A percentile compares a stretch with the other conserved stretches of the same genome.
Conservation (phyloP, 225 moss, liverwort and hornwort genomes). For the Pseudoscleropodium purum region DNA sequence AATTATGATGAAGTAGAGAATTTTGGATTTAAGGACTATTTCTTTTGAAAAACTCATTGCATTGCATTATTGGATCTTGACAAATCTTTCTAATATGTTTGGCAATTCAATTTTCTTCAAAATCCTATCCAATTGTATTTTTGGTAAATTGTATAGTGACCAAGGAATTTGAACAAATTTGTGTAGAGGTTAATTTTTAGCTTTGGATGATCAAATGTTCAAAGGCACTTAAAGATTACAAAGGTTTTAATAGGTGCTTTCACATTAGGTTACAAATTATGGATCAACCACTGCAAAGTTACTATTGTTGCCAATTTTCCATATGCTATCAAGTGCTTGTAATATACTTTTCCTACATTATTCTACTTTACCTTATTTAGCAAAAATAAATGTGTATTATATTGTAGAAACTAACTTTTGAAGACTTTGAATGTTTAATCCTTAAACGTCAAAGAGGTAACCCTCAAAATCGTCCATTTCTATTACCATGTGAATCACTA, state of each 20-base stretch:
- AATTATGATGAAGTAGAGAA: not conserved
- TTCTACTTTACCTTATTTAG: not conserved
- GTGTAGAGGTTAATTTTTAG: not conserved
- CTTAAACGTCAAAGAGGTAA: no score
- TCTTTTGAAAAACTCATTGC: not conserved
- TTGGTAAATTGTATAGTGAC: no score
- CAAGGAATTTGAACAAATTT: no score
- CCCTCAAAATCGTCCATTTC: no score
- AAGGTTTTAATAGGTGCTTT: not conserved
- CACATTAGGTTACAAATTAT: not conserved
- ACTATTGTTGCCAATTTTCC: not conserved
- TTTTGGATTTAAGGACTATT: not conserved
- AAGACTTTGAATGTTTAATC: no score
- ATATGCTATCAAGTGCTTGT: not conserved
- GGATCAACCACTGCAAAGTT: not conserved
- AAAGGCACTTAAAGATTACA: accelerated
- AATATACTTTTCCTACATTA: not conserved
- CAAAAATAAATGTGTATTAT: not conserved
- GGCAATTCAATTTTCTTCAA: not conserved
- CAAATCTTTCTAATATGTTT: not conserved
- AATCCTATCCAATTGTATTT: no score
- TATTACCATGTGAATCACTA: no score
- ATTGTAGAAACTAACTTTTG: not conserved
- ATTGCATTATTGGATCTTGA: not conserved
- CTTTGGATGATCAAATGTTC: not conserved